Evolutionary conservation across 1,284 basidiomycete genomes (phyloP).

Genomic region (Trametes polyzona): DNA sequence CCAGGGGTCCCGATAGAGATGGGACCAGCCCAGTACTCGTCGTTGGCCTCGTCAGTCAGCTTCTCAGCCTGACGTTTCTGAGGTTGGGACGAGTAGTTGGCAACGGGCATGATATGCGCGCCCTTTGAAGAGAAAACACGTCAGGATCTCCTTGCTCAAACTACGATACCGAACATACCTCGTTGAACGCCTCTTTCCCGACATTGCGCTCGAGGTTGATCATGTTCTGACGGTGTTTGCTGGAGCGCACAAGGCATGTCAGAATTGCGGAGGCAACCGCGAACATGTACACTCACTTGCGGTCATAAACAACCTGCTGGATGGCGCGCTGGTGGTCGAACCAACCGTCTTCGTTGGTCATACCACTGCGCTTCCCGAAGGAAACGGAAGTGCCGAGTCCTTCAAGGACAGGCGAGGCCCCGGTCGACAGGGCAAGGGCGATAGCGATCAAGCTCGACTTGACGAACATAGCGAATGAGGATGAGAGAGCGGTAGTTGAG

Average conservation of each 20-base stretch:
- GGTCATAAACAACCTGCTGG: constrained; percentile 25
- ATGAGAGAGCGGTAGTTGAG: too few species aligned
- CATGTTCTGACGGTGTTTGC: constrained; percentile 25
- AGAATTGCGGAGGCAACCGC: background rate
- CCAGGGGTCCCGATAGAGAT: constrained; percentile 34
- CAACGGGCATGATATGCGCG: background rate
- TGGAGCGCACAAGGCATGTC: background rate
- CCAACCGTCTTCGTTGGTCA: constrained; percentile 33
- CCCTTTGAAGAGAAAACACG: background rate
- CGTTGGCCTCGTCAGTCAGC: constrained; percentile 29
- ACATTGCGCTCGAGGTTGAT: constrained; percentile 30
- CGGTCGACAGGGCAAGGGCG: constrained; percentile 30
- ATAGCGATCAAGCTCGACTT: constrained; percentile 31
- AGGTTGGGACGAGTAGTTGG: background rate
- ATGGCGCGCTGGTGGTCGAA: constrained; percentile 33
- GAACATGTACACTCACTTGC: constrained; percentile 29
- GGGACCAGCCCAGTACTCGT: constrained; percentile 33
- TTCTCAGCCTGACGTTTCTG: constrained; percentile 32
- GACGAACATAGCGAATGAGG: constrained; percentile 31
- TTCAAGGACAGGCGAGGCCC: constrained; percentile 31
- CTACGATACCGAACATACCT: background rate
- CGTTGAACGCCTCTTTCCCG: constrained; percentile 17
- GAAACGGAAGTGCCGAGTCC: constrained; percentile 27
- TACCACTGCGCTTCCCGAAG: constrained; percentile 26
- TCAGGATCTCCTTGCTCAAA: background rate